Evolutionary conservation across 208 protist genomes (phyloP), one percentile per base, ranked within the genome.

Genomic region (Wallacemonas sp.): DNA sequence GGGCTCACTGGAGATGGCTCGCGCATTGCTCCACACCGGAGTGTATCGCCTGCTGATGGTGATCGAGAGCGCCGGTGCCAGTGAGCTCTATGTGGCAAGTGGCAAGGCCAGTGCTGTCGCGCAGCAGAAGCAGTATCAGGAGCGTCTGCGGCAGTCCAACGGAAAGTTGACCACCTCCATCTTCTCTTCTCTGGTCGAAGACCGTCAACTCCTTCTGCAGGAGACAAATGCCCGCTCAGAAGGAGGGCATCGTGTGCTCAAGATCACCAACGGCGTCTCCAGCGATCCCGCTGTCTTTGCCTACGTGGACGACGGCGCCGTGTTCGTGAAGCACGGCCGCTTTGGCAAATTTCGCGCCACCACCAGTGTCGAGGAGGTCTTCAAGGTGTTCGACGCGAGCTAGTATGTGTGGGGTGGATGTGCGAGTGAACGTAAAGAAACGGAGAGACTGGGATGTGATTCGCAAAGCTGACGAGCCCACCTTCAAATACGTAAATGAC

Each of bases 311-410:
- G 70, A 86, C 48, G 89, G 89, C 19, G 70, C 75, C 32, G 58
- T 95, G 2, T 89, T 78, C 48, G 80, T 84, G 48, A 88, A 86
- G 54, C 57, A 65, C 8, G 74, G 76, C 1, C 56, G 79, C 2
- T 44, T 68, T n/a, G 56, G 72, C 11, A 55, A 57, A 16, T 92
- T 88, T 54, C 82, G 81, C 24, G 62, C 70, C 0, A 84, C 83
- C 0, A 73, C 87, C 56, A 87, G 83, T 39, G 80, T 92, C 30
- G 79, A 92, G 55, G 86, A 92, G n/a, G 63, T 95, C 1, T 92
- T 92, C 56, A 74, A 57, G 47, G 48, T 70, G 0, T 73, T 83
- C 2, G 39, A 38, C 1, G 9, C 41, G 14, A 6, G 34, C 26
- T 48, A 19, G 27, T 34, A 26, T 36, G 26, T n/a, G n/a, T n/a